Conservation (phyloP, 176 grass and related monocot genomes). For the Bolboschoenus planiculmis region DNA sequence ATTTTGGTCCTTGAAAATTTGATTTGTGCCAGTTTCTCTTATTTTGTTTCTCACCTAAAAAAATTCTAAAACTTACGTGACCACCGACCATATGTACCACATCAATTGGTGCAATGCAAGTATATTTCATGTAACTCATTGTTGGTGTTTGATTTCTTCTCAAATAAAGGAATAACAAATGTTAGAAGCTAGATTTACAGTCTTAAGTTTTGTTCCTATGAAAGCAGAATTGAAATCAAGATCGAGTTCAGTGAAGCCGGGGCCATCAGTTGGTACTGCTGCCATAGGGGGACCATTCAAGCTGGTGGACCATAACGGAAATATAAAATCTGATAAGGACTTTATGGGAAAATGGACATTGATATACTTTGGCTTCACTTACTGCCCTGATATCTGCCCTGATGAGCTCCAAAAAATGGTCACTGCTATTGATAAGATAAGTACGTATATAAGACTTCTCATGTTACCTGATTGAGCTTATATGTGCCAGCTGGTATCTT, state of each 20-base stretch:
- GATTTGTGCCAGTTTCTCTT: neutral
- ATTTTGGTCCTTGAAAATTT: neutral
- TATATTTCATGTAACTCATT: neutral
- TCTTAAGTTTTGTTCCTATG: neutral
- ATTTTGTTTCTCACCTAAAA: neutral
- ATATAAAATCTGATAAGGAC: constrained; percentile 51
- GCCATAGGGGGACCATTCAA: constrained; percentile 70
- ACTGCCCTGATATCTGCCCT: constrained; percentile 79
- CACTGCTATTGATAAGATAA: constrained; percentile 62
- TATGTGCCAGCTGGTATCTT: neutral
- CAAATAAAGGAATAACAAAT: neutral
- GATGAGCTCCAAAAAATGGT: constrained; percentile 76
- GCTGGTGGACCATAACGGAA: constrained; percentile 48
- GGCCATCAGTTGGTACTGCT: constrained; percentile 35
- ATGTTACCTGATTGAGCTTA: neutral
- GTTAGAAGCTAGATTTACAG: neutral
- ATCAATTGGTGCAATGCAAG: neutral
- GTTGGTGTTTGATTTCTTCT: neutral
- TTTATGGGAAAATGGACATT: constrained; percentile 77
- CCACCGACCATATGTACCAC: neutral
- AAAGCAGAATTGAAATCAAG: constrained; percentile 44
- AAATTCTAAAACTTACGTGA: neutral
- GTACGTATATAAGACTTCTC: constrained; percentile 24
- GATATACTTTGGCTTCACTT: constrained; percentile 69
- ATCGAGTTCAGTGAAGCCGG: constrained; percentile 45